phyloP scores from a whole-genome alignment of 1,284 basidiomycete species.

The Puccinia horiana region DNA sequence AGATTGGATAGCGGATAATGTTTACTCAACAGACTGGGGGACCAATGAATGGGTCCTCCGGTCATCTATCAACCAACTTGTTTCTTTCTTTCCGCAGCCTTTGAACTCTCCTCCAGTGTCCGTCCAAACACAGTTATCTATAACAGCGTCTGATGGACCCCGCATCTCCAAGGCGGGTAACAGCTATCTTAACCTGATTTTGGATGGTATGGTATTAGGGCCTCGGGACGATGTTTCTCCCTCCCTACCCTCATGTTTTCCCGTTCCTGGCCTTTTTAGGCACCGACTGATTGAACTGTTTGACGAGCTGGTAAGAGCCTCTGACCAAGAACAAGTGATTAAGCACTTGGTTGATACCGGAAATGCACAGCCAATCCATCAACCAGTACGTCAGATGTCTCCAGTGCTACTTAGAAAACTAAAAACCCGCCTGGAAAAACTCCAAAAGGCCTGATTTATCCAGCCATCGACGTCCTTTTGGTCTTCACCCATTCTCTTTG shows the following conservation, averaged over 20 bases:
- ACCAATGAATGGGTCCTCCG: not conserved
- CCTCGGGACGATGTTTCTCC: not conserved
- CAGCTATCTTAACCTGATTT: too few species aligned
- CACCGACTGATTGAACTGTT: not conserved
- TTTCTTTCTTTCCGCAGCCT: not conserved
- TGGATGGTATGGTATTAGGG: not conserved
- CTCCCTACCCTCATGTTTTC: not conserved
- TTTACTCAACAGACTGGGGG: not conserved
- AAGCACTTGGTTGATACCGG: slow-evolving; percentile 9
- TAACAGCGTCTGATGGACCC: not conserved
- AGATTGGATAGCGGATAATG: slow-evolving; percentile 6
- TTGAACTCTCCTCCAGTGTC: not conserved
- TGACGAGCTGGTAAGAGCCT: not conserved
- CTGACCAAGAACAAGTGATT: not conserved
- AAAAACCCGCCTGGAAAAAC: not conserved
- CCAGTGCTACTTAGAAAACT: not conserved
- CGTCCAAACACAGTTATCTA: not conserved
- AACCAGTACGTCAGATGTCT: not conserved
- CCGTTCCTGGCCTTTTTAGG: not conserved
- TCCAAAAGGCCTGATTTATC: slow-evolving; percentile 5
- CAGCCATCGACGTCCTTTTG: slow-evolving; percentile 11
- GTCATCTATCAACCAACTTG: too few species aligned
- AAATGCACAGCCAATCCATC: not conserved
- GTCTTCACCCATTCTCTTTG: not conserved
- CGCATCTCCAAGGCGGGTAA: too few species aligned